Base-by-base conservation (phyloP, 1,284 basidiomycete species). In the Violaceomyces palustris region DNA sequence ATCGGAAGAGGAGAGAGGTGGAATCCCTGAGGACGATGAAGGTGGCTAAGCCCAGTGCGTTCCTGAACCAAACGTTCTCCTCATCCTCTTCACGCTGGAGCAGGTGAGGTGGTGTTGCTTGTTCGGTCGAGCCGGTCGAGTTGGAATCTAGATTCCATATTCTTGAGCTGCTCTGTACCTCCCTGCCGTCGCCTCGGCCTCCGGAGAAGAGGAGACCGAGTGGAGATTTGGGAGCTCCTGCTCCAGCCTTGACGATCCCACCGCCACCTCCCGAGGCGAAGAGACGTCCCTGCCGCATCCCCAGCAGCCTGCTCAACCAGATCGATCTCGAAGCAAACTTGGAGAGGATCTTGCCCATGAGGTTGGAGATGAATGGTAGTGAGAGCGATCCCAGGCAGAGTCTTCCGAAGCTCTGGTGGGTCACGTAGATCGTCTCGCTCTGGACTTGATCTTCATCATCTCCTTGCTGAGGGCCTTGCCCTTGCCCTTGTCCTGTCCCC, bases 31-130 rank as follows among this genome's bases (percentile, higher is more conserved):
- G 9, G 26, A 67, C 35, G 18, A 69, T 61, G 39, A 52, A 71
- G 3, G 66, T n/a, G 10, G 45, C 61, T 0, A 58, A 60, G 10
- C 68, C 68, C 2, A 71, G 32, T 1, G 65, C 52, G 34, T 67
- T 71, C 3, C 68, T 44, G 37, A 40, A 69, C 68, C 68, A 71
- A 1, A 69, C 54, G 2, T 67, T 62, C 24, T 71, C 68, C 15
- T 68, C 46, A 14, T 69, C 61, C 31, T 64, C 59, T 27, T 57
- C 60, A 5, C 43, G 22, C 27, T 31, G n/a, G n/a, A n/a, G n/a
- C n/a, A 34, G 11, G 32, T 11, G n/a, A 14, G 19, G 9, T 11
- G 9, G 32, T 11, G 32, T 34, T 34, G 14, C 32, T 18, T 15
- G 9, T 15, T 9, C 19, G 11, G 32, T 15, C n/a, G 18, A 34